Percentiles rank a stretch among this genome's conserved stretches.
These are phyloP conservation scores for Pythium rishiriense DNA, from an alignment of 352 stramenopile species.

Conservation along the genomic window DNA sequence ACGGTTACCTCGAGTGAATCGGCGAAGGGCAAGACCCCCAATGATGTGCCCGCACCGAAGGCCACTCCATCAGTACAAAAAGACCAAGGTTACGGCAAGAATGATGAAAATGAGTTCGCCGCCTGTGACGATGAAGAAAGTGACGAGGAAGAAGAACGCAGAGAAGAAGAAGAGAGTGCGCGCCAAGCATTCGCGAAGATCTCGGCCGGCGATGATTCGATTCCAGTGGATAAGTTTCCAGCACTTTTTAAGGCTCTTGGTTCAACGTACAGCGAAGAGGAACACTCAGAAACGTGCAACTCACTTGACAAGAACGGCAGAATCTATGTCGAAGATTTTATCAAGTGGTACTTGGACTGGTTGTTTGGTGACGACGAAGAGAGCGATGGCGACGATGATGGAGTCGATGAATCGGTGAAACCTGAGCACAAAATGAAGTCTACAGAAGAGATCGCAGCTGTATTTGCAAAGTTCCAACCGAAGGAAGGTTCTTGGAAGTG, in stretches of 20 bases:
- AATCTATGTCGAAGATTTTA: conserved; percentile 54
- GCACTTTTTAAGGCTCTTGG: conserved; percentile 63
- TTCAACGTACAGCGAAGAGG: conserved; percentile 57
- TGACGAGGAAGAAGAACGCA: conserved; percentile 64
- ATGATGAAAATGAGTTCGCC: conserved; percentile 64
- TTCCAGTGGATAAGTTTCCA: conserved; percentile 42
- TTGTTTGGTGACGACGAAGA: conserved; percentile 53
- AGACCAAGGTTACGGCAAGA: conserved; percentile 54
- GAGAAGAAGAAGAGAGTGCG: conserved; percentile 61
- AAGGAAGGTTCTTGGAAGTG: conserved; percentile 69
- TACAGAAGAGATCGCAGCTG: conserved; percentile 49
- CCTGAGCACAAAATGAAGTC: conserved; percentile 45
- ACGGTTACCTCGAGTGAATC: neutral
- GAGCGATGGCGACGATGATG: conserved; percentile 44
- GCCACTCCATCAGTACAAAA: neutral
- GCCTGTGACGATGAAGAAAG: conserved; percentile 47
- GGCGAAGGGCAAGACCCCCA: neutral
- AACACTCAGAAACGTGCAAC: conserved; percentile 40
- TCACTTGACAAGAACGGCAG: conserved; percentile 49
- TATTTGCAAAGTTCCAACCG: conserved; percentile 47
- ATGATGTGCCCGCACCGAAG: neutral
- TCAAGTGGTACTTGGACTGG: conserved; percentile 66
- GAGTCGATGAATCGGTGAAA: conserved; percentile 10
- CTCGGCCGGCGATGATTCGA: conserved; percentile 31
- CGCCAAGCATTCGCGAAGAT: conserved; percentile 44